Base-by-base conservation (phyloP, 495 filamentous ascomycete species). In the Oidiodendron maius region DNA sequence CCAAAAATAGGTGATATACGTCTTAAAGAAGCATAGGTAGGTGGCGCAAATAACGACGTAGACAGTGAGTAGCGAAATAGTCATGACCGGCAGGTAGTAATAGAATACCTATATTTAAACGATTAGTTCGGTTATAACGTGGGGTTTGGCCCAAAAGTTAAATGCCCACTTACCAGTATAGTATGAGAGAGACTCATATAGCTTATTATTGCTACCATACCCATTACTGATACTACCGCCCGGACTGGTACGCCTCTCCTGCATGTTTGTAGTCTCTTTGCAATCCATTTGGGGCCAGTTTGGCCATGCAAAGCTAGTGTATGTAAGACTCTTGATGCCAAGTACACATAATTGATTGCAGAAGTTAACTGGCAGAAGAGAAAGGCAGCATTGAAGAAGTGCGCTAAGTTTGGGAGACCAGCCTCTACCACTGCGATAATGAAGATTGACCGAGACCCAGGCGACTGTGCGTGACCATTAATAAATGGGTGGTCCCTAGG, bases 371-470 rank as follows among this genome's bases (percentile, higher is more conserved):
- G 64, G 0, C 71, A 73, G 51, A 76, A 72, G 13, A 70, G 62
- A 37, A 73, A 74, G 20, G 74, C 60, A n/a, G 61, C 71, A 40
- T 74, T 76, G 62, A 76, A 71, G 35, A 76, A 64, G 30, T 64
- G 61, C 2, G 69, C 69, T 22, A 51, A 64, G 4, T 51, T 52
- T 12, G 63, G 64, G 22, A 76, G 51, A 0, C 66, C 65, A 22
- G 64, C 67, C 38, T 68, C 61, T 4, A 76, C 71, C 2, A 58
- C 64, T 4, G 71, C 69, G 23, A 76, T 67, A 36, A 75, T 62
- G 45, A 70, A 74, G 4, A 68, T 45, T 2, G 70, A 71, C 48
- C 72, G 55, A 3, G 58, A 54, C n/a, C 65, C 64, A 18, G 66
- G 60, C 0, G 65, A 64, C 20, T 64, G 66, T 1, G 66, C 70